These are phyloP conservation scores for Collybiopsis luxurians DNA, from an alignment of 768 basidiomycete genomes.

Conservation along the genomic window DNA sequence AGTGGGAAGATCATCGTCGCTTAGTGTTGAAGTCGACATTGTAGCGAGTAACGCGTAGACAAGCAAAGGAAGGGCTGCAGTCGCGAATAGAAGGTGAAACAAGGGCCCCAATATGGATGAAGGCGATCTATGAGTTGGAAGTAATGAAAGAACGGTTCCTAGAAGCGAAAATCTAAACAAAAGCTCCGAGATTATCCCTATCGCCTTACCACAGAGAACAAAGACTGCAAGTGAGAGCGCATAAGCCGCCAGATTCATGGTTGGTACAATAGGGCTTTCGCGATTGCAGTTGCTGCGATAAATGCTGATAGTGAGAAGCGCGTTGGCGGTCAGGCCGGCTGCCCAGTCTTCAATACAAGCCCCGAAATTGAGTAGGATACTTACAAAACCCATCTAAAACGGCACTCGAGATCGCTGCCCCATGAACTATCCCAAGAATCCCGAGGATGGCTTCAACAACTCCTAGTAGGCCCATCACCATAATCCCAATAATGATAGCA, in stretches of 20 bases:
- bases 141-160: background rate
- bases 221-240: background rate
- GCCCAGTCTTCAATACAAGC: background rate
- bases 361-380: background rate
- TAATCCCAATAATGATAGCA: background rate
- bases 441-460: background rate
- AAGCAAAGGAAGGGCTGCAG: conserved; percentile 1
- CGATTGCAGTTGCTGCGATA: background rate
- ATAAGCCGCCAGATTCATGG: background rate
- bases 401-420: background rate
- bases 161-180: background rate
- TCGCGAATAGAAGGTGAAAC: background rate
- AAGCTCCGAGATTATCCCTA: too few species aligned
- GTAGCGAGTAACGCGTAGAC: background rate
- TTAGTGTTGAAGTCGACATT: background rate
- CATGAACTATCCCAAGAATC: background rate
- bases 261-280: background rate
- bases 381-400: background rate
- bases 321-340: conserved; percentile 2
- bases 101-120: background rate
- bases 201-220: background rate
- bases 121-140: background rate
- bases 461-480: background rate
- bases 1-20: background rate
- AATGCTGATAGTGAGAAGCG: background rate